These are phyloP conservation scores for Rhodotorula diobovata DNA, from an alignment of 768 basidiomycete genomes.

Conservation along the genomic window DNA sequence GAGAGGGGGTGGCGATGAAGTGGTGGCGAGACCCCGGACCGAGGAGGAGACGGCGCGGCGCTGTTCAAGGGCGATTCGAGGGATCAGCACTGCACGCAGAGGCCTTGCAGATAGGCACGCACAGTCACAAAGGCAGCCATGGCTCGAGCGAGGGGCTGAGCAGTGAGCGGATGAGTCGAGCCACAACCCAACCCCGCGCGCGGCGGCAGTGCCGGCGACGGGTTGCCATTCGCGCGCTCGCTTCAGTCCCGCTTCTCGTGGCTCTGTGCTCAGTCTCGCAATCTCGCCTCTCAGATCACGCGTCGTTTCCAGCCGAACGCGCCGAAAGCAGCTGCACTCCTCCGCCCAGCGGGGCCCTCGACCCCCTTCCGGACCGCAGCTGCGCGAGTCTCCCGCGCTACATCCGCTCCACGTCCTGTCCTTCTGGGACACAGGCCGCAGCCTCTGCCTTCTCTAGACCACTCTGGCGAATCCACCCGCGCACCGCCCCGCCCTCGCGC, in stretches of 20 bases:
- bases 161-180: background rate
- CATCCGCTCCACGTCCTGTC: no score
- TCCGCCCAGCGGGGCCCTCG: no score
- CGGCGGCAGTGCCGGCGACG: no score
- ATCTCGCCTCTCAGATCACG: no score
- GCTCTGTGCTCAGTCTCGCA: no score
- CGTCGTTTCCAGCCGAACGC: no score
- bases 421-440: background rate
- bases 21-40: conserved; percentile 21
- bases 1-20: background rate
- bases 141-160: background rate
- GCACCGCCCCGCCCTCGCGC: background rate
- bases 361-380: no score
- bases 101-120: background rate
- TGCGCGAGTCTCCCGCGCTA: no score
- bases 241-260: no score
- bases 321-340: no score
- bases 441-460: background rate
- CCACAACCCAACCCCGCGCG: no score
- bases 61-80: background rate
- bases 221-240: no score
- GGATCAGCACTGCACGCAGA: background rate
- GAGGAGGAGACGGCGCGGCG: background rate
- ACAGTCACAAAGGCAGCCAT: background rate
- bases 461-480: conserved; percentile 21